Base-by-base conservation (phyloP, 73 alveolate genomes). In the Paramecium sonneborni region DNA sequence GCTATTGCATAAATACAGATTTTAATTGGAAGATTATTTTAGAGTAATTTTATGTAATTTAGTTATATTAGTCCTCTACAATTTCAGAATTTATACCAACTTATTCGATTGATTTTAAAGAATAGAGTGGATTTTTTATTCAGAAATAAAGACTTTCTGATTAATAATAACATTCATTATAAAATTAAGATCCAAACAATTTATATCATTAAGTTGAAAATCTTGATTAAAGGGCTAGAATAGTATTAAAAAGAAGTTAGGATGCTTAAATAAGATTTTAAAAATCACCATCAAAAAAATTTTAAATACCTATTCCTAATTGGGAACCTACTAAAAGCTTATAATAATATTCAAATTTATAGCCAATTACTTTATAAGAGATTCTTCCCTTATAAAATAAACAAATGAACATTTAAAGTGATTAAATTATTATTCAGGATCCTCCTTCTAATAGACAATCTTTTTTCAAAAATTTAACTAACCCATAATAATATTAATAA, bases 401-500 rank as follows among this genome's bases (percentile, higher is more conserved):
- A 26, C 24, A 62, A 62, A 62, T 62, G 84, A 62, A 62, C 24
- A 62, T 62, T 2, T 32, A 26, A 3, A 62, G 26, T 30, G 84
- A 62, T 12, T 28, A 62, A 62, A 62, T 62, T 9, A 62, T 62
- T 62, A 62, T 62, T 26, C 24, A 62, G 24, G 84, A 62, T 62
- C 84, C 84, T 23, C 84, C 84, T 62, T 62, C 84, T 30, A 62
- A 62, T 62, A 62, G 84, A 9, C 26, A 62, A 62, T 62, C 84
- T 26, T 62, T 62, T n/a, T 62, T 62, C 24, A 62, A 30, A n/a
- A 62, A 62, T 30, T 30, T 30, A 12, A 30, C 44, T 1, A 62
- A 62, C 24, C 23, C 5, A 1, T 62, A 62, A 62, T 62, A 62
- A 62, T 62, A 62, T 62, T 62, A 62, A 62, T n/a, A 62, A 62